Percentiles rank a stretch among this genome's conserved stretches.
Conservation (phyloP, 2,329 filamentous ascomycete species). For the Ophiosphaerella korrae region DNA sequence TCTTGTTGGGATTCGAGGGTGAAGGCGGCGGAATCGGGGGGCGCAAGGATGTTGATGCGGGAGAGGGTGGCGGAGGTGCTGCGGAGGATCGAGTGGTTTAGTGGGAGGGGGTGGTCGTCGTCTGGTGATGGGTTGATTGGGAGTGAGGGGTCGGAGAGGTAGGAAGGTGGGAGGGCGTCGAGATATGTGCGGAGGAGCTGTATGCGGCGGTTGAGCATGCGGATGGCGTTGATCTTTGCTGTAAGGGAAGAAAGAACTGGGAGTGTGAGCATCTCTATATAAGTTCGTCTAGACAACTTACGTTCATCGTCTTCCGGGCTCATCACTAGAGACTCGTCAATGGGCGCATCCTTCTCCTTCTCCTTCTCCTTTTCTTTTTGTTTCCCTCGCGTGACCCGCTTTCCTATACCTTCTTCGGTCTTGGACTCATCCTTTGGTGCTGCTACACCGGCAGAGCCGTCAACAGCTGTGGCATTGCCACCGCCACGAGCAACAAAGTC, state of each 20-base stretch:
- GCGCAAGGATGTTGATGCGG: slow-evolving; percentile 80
- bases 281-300: slow-evolving; percentile 38
- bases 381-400: slow-evolving; percentile 57
- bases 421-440: slow-evolving; percentile 19
- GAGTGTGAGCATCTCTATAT: slow-evolving; percentile 9
- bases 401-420: slow-evolving; percentile 52
- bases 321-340: slow-evolving; percentile 48
- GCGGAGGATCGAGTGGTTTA: slow-evolving; percentile 76
- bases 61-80: slow-evolving; percentile 86
- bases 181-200: slow-evolving; percentile 71
- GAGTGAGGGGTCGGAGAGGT: slow-evolving; percentile 57
- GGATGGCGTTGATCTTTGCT: slow-evolving; percentile 89
- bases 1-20: slow-evolving; percentile 74
- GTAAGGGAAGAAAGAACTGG: slow-evolving; percentile 70
- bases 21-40: slow-evolving; percentile 69
- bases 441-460: slow-evolving; percentile 36
- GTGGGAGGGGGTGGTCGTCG: slow-evolving; percentile 36
- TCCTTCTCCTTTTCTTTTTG: slow-evolving; percentile 57
- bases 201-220: slow-evolving; percentile 76
- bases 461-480: slow-evolving; percentile 72
- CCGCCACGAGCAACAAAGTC: slow-evolving; percentile 88
- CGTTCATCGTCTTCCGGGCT: slow-evolving; percentile 68
- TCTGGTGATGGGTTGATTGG: slow-evolving; percentile 38
- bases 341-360: slow-evolving; percentile 39
- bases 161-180: slow-evolving; percentile 69